A percentile compares a stretch with the other conserved stretches of the same genome.
phyloP scores from a whole-genome alignment of 768 basidiomycete genomes.

The Russula brevipes region DNA sequence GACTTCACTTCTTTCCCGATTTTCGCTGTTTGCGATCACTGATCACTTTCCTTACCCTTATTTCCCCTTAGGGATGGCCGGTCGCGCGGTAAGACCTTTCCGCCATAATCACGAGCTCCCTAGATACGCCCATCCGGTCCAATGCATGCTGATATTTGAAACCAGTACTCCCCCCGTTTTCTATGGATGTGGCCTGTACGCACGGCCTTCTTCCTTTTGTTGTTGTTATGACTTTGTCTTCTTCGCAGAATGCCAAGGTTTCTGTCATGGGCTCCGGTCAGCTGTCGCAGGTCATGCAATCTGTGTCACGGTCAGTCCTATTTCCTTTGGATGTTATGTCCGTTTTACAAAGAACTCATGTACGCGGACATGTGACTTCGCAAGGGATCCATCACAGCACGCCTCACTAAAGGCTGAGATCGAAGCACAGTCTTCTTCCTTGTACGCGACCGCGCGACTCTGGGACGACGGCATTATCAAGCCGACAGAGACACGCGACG shows the following conservation, averaged over 20 bases:
- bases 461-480: slow-evolving; percentile 94
- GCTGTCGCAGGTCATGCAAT: slow-evolving; percentile 87
- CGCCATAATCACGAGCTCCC: neutral
- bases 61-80: slow-evolving; percentile 69
- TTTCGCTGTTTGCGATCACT: slow-evolving; percentile 10
- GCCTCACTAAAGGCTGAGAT: slow-evolving; percentile 71
- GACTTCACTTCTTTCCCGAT: slow-evolving; percentile 21
- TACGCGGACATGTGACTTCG: neutral
- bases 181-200: slow-evolving; percentile 97
- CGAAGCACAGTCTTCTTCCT: slow-evolving; percentile 79
- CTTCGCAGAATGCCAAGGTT: slow-evolving; percentile 74
- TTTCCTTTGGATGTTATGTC: neutral
- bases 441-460: slow-evolving; percentile 86
- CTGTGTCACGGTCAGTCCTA: slow-evolving; percentile 66
- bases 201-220: slow-evolving; percentile 17
- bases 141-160: slow-evolving; percentile 7
- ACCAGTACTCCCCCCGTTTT: slow-evolving; percentile 87
- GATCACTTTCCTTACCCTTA: neutral
- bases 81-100: slow-evolving; percentile 65
- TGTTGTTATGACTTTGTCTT: neutral
- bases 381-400: slow-evolving; percentile 77
- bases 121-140: slow-evolving; percentile 5
- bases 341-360: neutral
- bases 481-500: slow-evolving; percentile 83
- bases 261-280: slow-evolving; percentile 95